Evolutionary conservation across 768 basidiomycete genomes (phyloP).

Genomic region (Goffeauzyma gilvescens): DNA sequence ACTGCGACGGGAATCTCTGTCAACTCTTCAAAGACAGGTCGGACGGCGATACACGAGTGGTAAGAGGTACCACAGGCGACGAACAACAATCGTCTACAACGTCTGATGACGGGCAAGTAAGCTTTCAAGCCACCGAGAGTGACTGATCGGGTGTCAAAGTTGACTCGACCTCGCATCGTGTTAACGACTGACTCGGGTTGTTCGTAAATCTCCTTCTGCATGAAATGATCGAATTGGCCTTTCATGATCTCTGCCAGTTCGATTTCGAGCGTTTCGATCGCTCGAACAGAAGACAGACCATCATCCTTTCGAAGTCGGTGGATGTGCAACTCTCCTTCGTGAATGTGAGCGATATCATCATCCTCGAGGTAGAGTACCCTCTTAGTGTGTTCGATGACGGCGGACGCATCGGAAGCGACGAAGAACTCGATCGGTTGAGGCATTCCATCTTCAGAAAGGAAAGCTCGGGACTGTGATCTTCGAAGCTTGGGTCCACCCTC

Average conservation of each 20-base stretch:
- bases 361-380: conserved; percentile 96
- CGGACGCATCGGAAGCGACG: conserved; percentile 89
- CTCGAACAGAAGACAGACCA: conserved; percentile 54
- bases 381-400: conserved; percentile 96
- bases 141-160: conserved; percentile 80
- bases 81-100: conserved; percentile 85
- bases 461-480: conserved; percentile 87
- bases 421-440: conserved; percentile 99
- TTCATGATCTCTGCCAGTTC: conserved; percentile 99
- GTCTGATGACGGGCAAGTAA: conserved; percentile 86
- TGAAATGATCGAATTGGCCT: conserved; percentile 98
- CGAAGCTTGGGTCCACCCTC: conserved; percentile 49
- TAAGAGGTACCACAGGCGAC: conserved; percentile 97
- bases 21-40: conserved; percentile 94
- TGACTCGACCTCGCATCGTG: conserved; percentile 99
- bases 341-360: conserved; percentile 94
- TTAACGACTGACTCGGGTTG: conserved; percentile 99
- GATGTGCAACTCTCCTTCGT: conserved; percentile 93
- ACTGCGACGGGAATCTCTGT: conserved; percentile 96
- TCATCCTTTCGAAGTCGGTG: conserved; percentile 88
- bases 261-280: conserved; percentile 92
- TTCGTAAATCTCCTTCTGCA: conserved; percentile 99
- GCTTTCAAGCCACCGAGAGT: conserved; percentile 88
- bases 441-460: conserved; percentile 95
- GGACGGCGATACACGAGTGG: conserved; percentile 83